These are phyloP conservation scores for Coniosporium apollinis DNA, from an alignment of 495 filamentous ascomycete genomes.

Conservation along the genomic window DNA sequence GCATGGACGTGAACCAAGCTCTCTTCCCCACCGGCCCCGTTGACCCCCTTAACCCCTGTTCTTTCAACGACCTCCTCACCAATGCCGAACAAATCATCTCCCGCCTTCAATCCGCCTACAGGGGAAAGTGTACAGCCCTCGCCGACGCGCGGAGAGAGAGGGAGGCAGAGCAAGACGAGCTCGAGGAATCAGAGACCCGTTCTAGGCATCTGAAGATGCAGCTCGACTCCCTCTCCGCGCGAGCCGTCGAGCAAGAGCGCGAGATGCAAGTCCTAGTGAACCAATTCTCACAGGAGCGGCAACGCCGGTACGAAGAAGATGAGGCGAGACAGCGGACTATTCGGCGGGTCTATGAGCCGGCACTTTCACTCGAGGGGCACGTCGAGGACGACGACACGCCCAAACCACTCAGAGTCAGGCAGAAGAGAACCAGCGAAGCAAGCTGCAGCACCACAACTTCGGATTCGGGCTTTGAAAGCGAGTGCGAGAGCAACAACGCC, in stretches of 20 bases:
- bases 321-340: conserved; percentile 21
- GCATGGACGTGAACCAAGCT: conserved; percentile 43
- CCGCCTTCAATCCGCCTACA: conserved; percentile 56
- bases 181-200: conserved; percentile 56
- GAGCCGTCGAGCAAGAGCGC: conserved; percentile 45
- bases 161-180: conserved; percentile 49
- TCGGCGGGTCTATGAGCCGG: too few relatives aligned
- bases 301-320: conserved; percentile 35
- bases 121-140: conserved; percentile 39
- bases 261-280: conserved; percentile 45
- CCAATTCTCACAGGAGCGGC: conserved; percentile 45
- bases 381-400: conserved; percentile 1
- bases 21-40: conserved; percentile 40
- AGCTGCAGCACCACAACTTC: conserved; percentile 9
- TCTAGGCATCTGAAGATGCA: conserved; percentile 51
- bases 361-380: too few relatives aligned
- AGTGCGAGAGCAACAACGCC: conserved; percentile 9
- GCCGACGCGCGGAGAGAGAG: conserved; percentile 44
- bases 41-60: conserved; percentile 42
- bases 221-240: conserved; percentile 58
- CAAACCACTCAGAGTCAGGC: conserved; percentile 1
- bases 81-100: conserved; percentile 50
- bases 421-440: conserved; percentile 5
- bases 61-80: conserved; percentile 50
- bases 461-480: conserved; percentile 22